Percentiles rank a stretch among this genome's conserved stretches.
These are phyloP conservation scores for Penicillium atrosanguineum DNA, from an alignment of 495 filamentous ascomycete species.

Conservation along the genomic window DNA sequence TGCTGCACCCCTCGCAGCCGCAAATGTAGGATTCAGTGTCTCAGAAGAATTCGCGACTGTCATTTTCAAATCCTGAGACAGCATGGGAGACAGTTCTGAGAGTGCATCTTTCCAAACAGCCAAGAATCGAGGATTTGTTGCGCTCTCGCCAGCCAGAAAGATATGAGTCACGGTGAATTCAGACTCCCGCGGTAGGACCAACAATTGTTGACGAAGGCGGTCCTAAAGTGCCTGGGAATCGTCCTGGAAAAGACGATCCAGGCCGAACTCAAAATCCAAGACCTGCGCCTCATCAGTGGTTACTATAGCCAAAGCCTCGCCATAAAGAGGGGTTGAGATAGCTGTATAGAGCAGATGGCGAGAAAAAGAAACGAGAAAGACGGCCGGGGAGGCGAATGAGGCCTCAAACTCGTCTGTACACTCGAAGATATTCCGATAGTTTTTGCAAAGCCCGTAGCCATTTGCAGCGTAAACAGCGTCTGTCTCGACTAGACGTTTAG, in stretches of 20 bases:
- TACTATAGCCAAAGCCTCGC: constrained; percentile 3
- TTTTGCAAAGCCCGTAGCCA: constrained; percentile 8
- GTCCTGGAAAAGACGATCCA: constrained; percentile 15
- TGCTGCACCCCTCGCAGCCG: constrained; percentile 16
- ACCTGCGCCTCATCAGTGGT: constrained; percentile 1
- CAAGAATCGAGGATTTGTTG: constrained; percentile 7
- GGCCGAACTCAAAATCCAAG: constrained; percentile 8
- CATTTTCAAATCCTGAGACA: constrained; percentile 1
- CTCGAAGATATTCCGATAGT: constrained; percentile 11
- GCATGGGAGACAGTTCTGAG: background rate
- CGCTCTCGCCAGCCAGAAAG: constrained; percentile 14
- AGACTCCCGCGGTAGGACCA: constrained; percentile 7
- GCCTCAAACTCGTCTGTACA: constrained; percentile 7
- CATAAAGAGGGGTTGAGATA: constrained; percentile 1
- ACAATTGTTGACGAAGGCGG: constrained; percentile 11
- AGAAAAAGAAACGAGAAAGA: constrained; percentile 9
- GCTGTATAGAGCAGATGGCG: constrained; percentile 12
- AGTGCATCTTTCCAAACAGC: constrained; percentile 10
- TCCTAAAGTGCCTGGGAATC: constrained; percentile 5
- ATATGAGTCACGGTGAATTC: constrained; percentile 5
- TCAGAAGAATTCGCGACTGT: background rate
- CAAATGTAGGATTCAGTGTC: constrained; percentile 8
- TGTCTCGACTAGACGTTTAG: constrained; percentile 4
- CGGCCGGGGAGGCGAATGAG: background rate
- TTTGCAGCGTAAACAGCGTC: constrained; percentile 14